phyloP scores from a whole-genome alignment of 2,329 filamentous ascomycete genomes.

The Ascochyta koolunga region DNA sequence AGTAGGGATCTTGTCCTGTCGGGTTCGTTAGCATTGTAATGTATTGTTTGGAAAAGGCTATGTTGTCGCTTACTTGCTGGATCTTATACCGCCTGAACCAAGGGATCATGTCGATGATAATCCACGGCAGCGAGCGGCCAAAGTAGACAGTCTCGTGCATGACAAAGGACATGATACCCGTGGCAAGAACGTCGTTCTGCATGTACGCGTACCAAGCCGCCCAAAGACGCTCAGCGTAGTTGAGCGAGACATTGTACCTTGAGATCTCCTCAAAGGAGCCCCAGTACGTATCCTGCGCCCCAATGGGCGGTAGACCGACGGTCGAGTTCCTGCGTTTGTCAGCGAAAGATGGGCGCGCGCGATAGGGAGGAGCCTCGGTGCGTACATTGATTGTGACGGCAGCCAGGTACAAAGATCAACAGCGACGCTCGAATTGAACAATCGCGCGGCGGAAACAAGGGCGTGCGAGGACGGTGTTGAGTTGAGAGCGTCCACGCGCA shows the following conservation, averaged over 20 bases:
- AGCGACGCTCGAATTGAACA: no score
- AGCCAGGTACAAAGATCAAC: no score
- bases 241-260: slow-evolving; percentile 82
- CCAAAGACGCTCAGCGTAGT: slow-evolving; percentile 87
- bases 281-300: slow-evolving; percentile 66
- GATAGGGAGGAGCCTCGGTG: no score
- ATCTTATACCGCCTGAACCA: slow-evolving; percentile 95
- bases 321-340: slow-evolving; percentile 45
- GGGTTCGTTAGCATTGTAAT: background rate
- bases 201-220: slow-evolving; percentile 96
- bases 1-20: slow-evolving; percentile 83
- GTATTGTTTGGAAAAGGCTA: background rate
- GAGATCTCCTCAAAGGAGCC: slow-evolving; percentile 69
- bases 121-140: slow-evolving; percentile 86
- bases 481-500: no score
- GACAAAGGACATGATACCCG: slow-evolving; percentile 94
- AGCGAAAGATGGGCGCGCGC: no score
- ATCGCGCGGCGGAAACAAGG: no score
- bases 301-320: slow-evolving; percentile 41
- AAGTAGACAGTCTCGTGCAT: slow-evolving; percentile 97
- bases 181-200: slow-evolving; percentile 95
- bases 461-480: no score
- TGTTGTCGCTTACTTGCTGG: slow-evolving; percentile 68
- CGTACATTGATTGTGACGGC: no score
- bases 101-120: slow-evolving; percentile 87